Conservation (phyloP, 495 filamentous ascomycete species). For the Penicilliopsis zonata region DNA sequence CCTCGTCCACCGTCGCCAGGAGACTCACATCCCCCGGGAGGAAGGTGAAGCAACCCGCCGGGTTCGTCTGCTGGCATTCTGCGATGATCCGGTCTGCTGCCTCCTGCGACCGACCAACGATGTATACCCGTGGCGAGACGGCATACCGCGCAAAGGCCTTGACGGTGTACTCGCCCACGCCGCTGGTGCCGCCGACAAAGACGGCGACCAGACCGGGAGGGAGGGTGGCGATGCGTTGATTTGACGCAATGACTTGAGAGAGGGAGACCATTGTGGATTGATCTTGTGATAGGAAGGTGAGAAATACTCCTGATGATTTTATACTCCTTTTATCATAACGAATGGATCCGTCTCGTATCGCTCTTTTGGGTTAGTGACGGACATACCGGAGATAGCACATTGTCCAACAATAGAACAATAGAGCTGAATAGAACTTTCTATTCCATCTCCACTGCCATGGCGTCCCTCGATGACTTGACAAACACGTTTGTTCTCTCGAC, state of each 20-base stretch:
- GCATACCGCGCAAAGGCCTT: conserved; percentile 38
- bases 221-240: conserved; percentile 23
- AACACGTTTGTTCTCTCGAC: no score
- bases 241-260: conserved; percentile 22
- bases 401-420: no score
- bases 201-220: conserved; percentile 36
- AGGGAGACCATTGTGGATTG: conserved; percentile 26
- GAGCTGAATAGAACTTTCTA: no score
- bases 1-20: conserved; percentile 45
- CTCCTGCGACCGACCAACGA: conserved; percentile 37
- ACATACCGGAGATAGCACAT: no score
- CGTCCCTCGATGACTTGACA: no score
- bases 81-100: conserved; percentile 29
- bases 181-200: conserved; percentile 51
- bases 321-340: no score
- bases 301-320: no score
- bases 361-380: no score
- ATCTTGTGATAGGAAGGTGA: no score
- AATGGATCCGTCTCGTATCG: no score
- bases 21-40: conserved; percentile 46
- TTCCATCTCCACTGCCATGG: no score
- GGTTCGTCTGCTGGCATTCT: conserved; percentile 22
- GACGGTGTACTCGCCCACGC: conserved; percentile 45
- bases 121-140: conserved; percentile 26
- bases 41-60: conserved; percentile 34